Percentiles rank a stretch among this genome's conserved stretches.
phyloP scores from a whole-genome alignment of 345 rosid genomes.

The Citrus reticulata region DNA sequence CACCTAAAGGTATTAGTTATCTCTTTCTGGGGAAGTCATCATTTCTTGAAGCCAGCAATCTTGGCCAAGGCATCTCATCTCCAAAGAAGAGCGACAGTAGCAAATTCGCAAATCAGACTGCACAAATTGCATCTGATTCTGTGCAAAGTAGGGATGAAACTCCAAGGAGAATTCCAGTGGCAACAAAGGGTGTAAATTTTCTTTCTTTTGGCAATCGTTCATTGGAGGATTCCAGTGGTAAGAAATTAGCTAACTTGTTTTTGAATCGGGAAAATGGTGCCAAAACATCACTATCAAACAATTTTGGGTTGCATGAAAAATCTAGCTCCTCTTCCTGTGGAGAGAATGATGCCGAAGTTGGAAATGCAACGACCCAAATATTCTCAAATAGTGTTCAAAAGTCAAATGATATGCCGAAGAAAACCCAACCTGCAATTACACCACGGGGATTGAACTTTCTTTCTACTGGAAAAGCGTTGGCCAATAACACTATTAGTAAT shows the following conservation, averaged over 20 bases:
- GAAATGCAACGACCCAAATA: constrained; percentile 16
- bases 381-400: constrained; percentile 4
- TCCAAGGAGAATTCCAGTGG: constrained; percentile 13
- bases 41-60: constrained; percentile 10
- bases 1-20: constrained; percentile 47
- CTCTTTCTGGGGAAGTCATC: constrained; percentile 32
- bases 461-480: constrained; percentile 7
- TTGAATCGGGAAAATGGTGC: constrained; percentile 11
- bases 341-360: not conserved
- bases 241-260: constrained; percentile 16
- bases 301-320: constrained; percentile 2
- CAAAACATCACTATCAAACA: constrained; percentile 10
- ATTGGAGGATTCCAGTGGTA: constrained; percentile 16
- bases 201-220: constrained; percentile 20
- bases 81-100: constrained; percentile 13
- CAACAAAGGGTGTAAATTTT: constrained; percentile 43
- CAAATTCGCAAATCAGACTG: constrained; percentile 18
- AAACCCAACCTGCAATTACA: constrained; percentile 11
- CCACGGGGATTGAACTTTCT: not conserved
- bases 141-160: constrained; percentile 22
- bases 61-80: constrained; percentile 19
- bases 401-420: constrained; percentile 15
- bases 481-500: constrained; percentile 4
- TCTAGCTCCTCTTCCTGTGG: not conserved
- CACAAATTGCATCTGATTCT: constrained; percentile 19